These are phyloP conservation scores for Magnusiomyces suaveolens DNA, from an alignment of 1,139 yeast genomes.

Conservation along the genomic window DNA sequence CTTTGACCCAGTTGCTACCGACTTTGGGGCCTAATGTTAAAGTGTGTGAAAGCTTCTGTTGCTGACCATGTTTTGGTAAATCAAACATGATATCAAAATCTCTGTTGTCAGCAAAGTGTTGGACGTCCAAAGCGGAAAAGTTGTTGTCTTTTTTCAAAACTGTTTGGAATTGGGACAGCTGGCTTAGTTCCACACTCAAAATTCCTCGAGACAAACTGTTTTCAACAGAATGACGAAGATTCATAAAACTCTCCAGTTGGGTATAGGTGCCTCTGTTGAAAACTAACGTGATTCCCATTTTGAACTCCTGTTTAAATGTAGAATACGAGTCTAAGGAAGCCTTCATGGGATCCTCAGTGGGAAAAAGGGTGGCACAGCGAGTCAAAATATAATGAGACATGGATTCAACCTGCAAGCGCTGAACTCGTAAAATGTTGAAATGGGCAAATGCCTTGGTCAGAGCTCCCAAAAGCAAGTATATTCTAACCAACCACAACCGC, in stretches of 20 bases:
- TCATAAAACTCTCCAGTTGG: conserved; percentile 53
- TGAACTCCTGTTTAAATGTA: conserved; percentile 41
- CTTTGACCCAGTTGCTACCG: conserved; percentile 20
- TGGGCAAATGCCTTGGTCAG: conserved; percentile 42
- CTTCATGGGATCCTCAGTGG: conserved; percentile 24
- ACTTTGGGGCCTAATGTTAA: conserved; percentile 22
- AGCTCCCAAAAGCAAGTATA: conserved; percentile 54
- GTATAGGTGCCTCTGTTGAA: conserved; percentile 48
- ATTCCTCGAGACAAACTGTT: conserved; percentile 22
- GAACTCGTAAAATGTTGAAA: conserved; percentile 50
- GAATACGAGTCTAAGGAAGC: conserved; percentile 39
- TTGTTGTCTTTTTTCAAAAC: conserved; percentile 14
- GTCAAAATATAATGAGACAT: conserved; percentile 49
- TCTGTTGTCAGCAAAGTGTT: conserved; percentile 24
- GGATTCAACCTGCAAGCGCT: conserved; percentile 73
- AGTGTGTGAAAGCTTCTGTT: conserved; percentile 10
- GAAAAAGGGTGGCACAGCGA: conserved; percentile 38
- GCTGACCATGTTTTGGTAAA: conserved; percentile 11
- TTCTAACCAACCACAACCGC: conserved; percentile 58
- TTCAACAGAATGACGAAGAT: conserved; percentile 26
- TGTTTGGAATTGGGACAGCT: conserved; percentile 13
- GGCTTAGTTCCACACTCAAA: conserved; percentile 15
- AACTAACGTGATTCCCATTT: conserved; percentile 40
- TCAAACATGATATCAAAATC: conserved; percentile 26
- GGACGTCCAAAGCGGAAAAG: conserved; percentile 6